A percentile compares a stretch with the other conserved stretches of the same genome.
phyloP scores from a whole-genome alignment of 2,329 filamentous ascomycete species.

The Aspergillus ruber region DNA sequence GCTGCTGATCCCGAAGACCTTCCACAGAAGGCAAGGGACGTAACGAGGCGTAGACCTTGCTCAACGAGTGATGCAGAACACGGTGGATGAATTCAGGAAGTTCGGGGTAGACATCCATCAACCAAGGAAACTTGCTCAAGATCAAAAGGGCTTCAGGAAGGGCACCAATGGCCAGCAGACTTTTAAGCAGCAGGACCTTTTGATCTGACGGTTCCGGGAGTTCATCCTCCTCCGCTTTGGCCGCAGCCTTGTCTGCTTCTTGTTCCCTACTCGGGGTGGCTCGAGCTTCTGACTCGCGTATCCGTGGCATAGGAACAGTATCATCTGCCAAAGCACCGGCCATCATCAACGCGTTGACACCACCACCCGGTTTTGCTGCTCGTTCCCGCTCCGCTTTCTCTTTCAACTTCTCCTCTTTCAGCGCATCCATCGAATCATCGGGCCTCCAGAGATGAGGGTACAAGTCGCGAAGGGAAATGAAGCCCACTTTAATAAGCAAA shows the following conservation, averaged over 20 bases:
- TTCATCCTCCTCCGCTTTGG: conserved; percentile 41
- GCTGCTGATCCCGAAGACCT: conserved; percentile 44
- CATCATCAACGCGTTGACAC: conserved; percentile 76
- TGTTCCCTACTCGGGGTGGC: conserved; percentile 50
- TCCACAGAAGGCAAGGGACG: conserved; percentile 41
- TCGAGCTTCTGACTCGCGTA: conserved; percentile 47
- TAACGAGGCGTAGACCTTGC: conserved; percentile 60
- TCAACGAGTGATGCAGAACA: conserved; percentile 73
- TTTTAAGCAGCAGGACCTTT: conserved; percentile 77
- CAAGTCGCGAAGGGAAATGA: conserved; percentile 83
- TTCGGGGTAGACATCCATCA: conserved; percentile 77
- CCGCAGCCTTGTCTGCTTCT: conserved; percentile 37
- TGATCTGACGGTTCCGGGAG: conserved; percentile 74
- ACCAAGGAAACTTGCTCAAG: conserved; percentile 85
- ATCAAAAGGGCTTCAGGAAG: conserved; percentile 90
- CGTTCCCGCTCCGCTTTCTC: conserved; percentile 74
- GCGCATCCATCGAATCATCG: conserved; percentile 72
- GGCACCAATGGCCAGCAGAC: conserved; percentile 82
- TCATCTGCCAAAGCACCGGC: conserved; percentile 86
- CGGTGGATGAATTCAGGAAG: conserved; percentile 76
- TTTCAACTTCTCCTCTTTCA: conserved; percentile 64
- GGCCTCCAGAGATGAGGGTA: conserved; percentile 86
- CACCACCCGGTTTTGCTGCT: conserved; percentile 61
- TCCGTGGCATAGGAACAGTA: conserved; percentile 46
- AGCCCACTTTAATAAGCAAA: conserved; percentile 91